Base-by-base conservation (phyloP, 257 asterid species). In the Ehretia macrophylla region DNA sequence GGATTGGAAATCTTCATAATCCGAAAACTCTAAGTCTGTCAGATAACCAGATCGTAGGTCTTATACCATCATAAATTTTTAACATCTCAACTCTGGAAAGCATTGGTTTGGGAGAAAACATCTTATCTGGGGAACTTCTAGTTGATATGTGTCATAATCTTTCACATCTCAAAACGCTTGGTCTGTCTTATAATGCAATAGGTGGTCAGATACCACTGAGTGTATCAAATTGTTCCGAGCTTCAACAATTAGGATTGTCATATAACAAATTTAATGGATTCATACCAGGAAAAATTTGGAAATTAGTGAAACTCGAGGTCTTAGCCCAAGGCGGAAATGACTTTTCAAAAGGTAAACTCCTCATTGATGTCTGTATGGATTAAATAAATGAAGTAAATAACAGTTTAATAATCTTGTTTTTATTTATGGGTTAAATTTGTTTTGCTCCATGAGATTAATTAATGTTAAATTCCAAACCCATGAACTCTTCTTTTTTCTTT, bases 41-140 rank as follows among this genome's bases (percentile, higher is more conserved):
- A n/a, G n/a, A n/a, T 77, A 69, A 69, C 37, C 35, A 14, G 0
- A 44, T 69, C 5, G 9, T 32, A 4, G 75, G 75, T 5, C 16
- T 64, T 0, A 48, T 62, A 10, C 74, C 74, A 12, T 21, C 8
- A 0, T 5, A 52, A 22, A 62, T 62, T 23, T 49, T 62, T 48
- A 62, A 35, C 49, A 35, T 62, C 20, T 62, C 67, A 5, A 32
- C 50, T 1, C 13, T 62, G 59, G 59, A 62, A 20, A 1, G 0
- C 17, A 11, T 62, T 50, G 13, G 5, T 51, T 52, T 62, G 8
- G 18, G 21, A 18, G 0, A 1, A 0, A 62, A 62, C 52, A 62
- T 4, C 21, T 32, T 62, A 13, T 11, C 38, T 16, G 67, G 67
- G 37, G 44, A 23, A 16, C 50, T 62, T 62, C 67, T 55, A 13